Conservation (phyloP, 2,329 filamentous ascomycete genomes). For the Trichothecium roseum region DNA sequence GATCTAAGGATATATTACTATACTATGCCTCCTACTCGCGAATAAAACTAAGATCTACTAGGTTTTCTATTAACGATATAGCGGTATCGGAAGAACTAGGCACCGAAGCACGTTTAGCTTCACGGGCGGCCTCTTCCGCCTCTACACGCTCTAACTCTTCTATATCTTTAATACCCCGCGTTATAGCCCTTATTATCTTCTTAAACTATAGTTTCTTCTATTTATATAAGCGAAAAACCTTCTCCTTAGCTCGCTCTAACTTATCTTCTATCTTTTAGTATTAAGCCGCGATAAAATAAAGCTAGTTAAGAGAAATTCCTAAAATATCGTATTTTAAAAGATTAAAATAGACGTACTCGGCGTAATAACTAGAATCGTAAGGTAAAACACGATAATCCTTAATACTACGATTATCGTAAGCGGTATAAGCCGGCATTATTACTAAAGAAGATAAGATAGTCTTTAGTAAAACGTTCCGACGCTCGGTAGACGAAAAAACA, state of each 20-base stretch:
- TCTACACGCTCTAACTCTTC: conserved; percentile 5
- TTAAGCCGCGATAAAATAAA: neutral
- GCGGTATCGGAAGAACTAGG: neutral
- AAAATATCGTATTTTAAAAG: neutral
- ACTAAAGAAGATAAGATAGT: neutral
- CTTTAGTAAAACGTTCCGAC: neutral
- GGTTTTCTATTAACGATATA: neutral
- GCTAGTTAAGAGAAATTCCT: neutral
- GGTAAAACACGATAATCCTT: neutral
- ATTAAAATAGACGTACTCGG: neutral
- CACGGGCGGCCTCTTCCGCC: neutral
- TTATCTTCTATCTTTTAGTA: neutral
- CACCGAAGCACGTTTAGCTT: neutral
- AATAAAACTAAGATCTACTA: conserved; percentile 1
- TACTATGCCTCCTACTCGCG: neutral
- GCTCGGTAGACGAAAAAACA: neutral
- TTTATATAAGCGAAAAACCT: neutral
- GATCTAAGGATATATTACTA: neutral
- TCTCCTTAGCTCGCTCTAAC: neutral
- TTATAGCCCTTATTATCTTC: conserved; percentile 3
- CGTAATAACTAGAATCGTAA: neutral
- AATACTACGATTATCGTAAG: neutral
- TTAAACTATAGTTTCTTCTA: conserved; percentile 4
- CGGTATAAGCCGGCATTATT: neutral
- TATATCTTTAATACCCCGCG: conserved; percentile 2